Evolutionary conservation across 1,284 basidiomycete genomes (phyloP).

Genomic region (Irpex lacteus): DNA sequence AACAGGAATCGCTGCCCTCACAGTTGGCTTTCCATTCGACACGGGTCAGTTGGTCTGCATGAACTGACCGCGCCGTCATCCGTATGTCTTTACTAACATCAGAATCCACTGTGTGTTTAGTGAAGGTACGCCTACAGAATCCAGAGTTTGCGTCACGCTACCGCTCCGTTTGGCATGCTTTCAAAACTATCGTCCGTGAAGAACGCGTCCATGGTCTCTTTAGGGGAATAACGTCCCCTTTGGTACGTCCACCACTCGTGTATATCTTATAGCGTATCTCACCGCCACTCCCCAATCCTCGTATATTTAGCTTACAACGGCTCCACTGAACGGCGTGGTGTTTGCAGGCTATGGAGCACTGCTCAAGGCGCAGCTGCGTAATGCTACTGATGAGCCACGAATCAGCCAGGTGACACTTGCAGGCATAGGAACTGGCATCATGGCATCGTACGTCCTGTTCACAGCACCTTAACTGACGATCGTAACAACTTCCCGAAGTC

Average conservation of each 20-base stretch:
- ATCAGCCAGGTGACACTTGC: conserved; percentile 72
- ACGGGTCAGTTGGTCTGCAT: conserved; percentile 46
- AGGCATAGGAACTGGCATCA: conserved; percentile 73
- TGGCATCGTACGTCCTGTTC: conserved; percentile 60
- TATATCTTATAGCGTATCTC: not conserved
- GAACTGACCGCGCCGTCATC: not conserved
- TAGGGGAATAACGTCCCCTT: conserved; percentile 70
- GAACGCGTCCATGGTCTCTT: conserved; percentile 66
- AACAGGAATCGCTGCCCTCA: conserved; percentile 58
- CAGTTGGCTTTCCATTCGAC: conserved; percentile 73
- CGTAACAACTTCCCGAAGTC: conserved; percentile 34
- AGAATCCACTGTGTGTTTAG: conserved; percentile 30
- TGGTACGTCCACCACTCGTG: conserved; percentile 44
- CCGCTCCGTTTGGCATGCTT: conserved; percentile 56
- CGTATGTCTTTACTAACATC: not conserved
- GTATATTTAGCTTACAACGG: conserved; percentile 55
- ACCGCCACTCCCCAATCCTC: not conserved
- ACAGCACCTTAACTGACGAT: conserved; percentile 6
- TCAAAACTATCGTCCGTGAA: conserved; percentile 63
- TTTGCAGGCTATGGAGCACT: conserved; percentile 76
- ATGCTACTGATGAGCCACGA: conserved; percentile 46
- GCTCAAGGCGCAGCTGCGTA: conserved; percentile 54
- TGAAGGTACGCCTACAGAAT: conserved; percentile 75
- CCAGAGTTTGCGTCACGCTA: conserved; percentile 55
- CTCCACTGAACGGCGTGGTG: conserved; percentile 72